Percentiles rank a stretch among this genome's conserved stretches.
Evolutionary conservation across 192 early-diverging fungal genomes (phyloP).

Genomic region (Funneliformis geosporum): DNA sequence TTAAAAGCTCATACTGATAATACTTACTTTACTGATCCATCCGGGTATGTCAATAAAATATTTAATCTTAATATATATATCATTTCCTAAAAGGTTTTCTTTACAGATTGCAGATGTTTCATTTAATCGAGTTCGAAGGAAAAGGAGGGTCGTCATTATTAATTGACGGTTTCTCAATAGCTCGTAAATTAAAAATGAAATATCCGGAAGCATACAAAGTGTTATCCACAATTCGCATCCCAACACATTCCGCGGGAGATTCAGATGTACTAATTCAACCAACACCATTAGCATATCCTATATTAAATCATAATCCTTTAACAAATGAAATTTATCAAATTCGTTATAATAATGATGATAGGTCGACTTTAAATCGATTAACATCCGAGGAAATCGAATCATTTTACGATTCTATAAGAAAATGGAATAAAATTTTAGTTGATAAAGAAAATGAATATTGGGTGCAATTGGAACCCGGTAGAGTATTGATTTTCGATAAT

Average conservation of each 20-base stretch:
- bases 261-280: conserved; percentile 61
- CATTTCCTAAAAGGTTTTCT: not conserved
- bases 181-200: conserved; percentile 56
- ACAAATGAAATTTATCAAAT: conserved; percentile 63
- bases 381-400: conserved; percentile 46
- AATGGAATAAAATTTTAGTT: conserved; percentile 64
- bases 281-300: conserved; percentile 56
- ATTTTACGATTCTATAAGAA: conserved; percentile 72
- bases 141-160: conserved; percentile 74
- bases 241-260: conserved; percentile 79
- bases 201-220: conserved; percentile 61
- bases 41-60: conserved; percentile 54
- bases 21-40: conserved; percentile 86
- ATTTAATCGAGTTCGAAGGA: conserved; percentile 68
- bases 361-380: conserved; percentile 60
- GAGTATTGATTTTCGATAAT: conserved; percentile 79
- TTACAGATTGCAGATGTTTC: conserved; percentile 75
- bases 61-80: not conserved
- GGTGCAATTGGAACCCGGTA: conserved; percentile 67
- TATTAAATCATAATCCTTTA: conserved; percentile 64
- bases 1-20: conserved; percentile 83
- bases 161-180: conserved; percentile 80
- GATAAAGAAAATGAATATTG: conserved; percentile 63
- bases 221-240: conserved; percentile 60
- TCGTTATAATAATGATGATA: conserved; percentile 84